Evolutionary conservation across 1,284 basidiomycete genomes (phyloP).

Genomic region (Irpex sp.): DNA sequence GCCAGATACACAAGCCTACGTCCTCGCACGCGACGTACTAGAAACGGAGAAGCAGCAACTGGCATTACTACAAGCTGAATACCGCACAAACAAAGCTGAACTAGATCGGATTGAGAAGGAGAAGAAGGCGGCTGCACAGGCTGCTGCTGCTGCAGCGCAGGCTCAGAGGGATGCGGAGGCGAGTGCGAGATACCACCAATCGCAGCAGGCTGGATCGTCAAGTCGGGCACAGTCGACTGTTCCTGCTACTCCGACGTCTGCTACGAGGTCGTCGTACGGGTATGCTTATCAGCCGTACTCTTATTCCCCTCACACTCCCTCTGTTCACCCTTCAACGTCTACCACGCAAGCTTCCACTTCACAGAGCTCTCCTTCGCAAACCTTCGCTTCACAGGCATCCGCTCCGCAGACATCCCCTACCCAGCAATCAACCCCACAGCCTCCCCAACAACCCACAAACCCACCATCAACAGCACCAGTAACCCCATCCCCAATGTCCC

Average conservation of each 20-base stretch:
- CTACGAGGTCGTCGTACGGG: conserved; percentile 23
- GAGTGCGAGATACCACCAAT: conserved; percentile 9
- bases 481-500: conserved; percentile 19
- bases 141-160: conserved; percentile 17
- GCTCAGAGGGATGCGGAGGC: conserved; percentile 14
- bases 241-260: conserved; percentile 22
- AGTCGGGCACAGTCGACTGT: conserved; percentile 18
- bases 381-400: no score
- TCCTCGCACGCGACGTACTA: conserved; percentile 56
- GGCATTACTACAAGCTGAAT: conserved; percentile 48
- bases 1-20: conserved; percentile 58
- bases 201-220: conserved; percentile 11
- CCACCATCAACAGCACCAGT: neutral
- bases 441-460: neutral
- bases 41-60: conserved; percentile 65
- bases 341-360: neutral
- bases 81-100: conserved; percentile 58
- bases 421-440: neutral
- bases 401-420: no score
- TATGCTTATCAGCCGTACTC: conserved; percentile 34
- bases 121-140: conserved; percentile 37
- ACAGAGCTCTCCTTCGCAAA: no score
- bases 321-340: neutral
- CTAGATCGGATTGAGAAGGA: conserved; percentile 65
- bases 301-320: conserved; percentile 19